Base-by-base conservation (phyloP, 768 basidiomycete species). In the Ephemerocybe angulata region DNA sequence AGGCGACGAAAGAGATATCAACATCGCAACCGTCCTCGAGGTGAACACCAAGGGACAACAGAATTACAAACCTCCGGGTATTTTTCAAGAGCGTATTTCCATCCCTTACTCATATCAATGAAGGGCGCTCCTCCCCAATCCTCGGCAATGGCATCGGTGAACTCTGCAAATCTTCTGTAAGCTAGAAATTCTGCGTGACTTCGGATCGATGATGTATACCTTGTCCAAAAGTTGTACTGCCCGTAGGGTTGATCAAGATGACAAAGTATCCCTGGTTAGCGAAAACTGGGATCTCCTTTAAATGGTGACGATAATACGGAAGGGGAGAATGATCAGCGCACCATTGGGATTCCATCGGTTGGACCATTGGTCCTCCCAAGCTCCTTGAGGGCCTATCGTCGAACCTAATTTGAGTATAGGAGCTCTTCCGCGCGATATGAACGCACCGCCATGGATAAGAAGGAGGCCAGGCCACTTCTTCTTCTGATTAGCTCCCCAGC, bases 201-300 rank as follows among this genome's bases (percentile, higher is more conserved):
- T 21, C 11, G 8, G 22, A 37, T 7, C 40, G 29, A 55, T 28
- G 38, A n/a, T 17, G 40, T 58, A 24, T 62, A 85, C 90, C 77
- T 80, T 96, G 93, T 3, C 93, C 94, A 61, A 94, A 97, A 0
- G 90, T 87, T 3, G 96, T 98, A 27, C 88, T 90, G 8, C 96
- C 96, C 0, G 94, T 96, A 2, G 96, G 96, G 66, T 98, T 98
- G 62, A 97, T 86, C 28, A 87, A 78, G 37, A 97, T 78, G 11
- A 84, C 82, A 62, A 96, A 86, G 70, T 98, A 99, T 0, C 96
- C 93, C 65, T 92, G 89, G 62, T 85, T 83, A 11, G 92, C 83
- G 61, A 92, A 95, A 10, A 88, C 85, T 88, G 54, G 5, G 33
- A 35, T 15, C 37, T 48, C 7, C 47, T 33, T 28, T 25, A 43